phyloP scores from a whole-genome alignment of 225 moss, liverwort and hornwort species.

The Straminergon stramineum region DNA sequence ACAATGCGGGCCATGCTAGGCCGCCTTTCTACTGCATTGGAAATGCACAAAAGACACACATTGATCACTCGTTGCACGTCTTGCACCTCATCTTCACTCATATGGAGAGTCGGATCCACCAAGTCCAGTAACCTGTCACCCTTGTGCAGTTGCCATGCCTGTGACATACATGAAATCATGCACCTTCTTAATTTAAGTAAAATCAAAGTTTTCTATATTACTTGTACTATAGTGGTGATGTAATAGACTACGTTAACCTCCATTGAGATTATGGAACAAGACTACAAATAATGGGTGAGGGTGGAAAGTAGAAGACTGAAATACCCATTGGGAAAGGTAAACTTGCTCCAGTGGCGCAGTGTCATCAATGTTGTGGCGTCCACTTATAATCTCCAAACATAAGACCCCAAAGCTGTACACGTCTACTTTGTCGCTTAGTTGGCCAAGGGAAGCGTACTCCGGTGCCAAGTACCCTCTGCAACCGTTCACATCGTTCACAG shows the following conservation, averaged over 20 bases:
- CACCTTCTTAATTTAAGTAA: too few relatives aligned
- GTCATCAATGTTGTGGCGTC: not conserved
- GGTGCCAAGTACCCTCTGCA: slow-evolving; percentile 4
- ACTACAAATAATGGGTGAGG: too few relatives aligned
- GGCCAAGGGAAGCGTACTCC: not conserved
- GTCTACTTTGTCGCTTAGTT: slow-evolving; percentile 8
- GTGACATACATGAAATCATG: too few relatives aligned
- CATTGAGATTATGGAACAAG: too few relatives aligned
- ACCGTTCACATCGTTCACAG: not conserved
- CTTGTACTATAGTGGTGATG: too few relatives aligned
- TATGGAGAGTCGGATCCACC: not conserved
- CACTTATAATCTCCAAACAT: slow-evolving; percentile 8
- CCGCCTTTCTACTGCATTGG: not conserved
- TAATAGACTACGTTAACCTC: too few relatives aligned
- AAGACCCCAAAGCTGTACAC: not conserved
- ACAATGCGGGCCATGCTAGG: slow-evolving; percentile 8
- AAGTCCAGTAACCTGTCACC: not conserved
- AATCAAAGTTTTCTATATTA: too few relatives aligned
- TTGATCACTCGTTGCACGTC: not conserved
- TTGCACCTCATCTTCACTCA: not conserved
- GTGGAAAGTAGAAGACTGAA: not conserved
- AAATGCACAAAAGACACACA: not conserved
- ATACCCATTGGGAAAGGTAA: slow-evolving; percentile 1
- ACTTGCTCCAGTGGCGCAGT: not conserved
- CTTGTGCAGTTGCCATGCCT: not conserved